Conservation (phyloP, 176 grass and related monocot species). For the Oryza glumipatula region DNA sequence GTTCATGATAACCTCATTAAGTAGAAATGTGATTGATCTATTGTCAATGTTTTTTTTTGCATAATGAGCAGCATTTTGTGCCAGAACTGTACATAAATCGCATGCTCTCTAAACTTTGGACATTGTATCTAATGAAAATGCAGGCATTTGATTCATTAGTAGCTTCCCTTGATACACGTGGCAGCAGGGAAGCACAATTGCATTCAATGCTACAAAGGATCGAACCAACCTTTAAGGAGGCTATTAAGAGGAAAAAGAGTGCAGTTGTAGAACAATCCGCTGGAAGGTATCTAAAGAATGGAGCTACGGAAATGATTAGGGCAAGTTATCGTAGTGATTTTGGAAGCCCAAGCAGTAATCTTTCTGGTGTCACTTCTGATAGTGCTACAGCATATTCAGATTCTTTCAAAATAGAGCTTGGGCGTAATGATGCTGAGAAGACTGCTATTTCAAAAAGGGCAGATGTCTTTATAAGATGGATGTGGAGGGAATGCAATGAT, state of each 20-base stretch:
- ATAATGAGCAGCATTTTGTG: neutral
- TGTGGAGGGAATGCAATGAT: constrained; percentile 84
- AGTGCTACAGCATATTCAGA: constrained; percentile 49
- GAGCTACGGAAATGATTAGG: constrained; percentile 53
- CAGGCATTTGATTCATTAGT: constrained; percentile 86
- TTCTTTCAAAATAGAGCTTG: constrained; percentile 86
- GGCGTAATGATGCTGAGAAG: constrained; percentile 72
- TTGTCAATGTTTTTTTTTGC: neutral
- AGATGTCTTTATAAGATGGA: constrained; percentile 75
- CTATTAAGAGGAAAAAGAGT: constrained; percentile 61
- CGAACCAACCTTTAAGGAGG: constrained; percentile 85
- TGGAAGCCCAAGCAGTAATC: constrained; percentile 60
- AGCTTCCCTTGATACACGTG: constrained; percentile 80
- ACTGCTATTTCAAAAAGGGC: constrained; percentile 69
- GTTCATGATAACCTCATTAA: neutral
- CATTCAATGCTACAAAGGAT: constrained; percentile 91
- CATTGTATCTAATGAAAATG: constrained; percentile 23
- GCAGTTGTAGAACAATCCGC: constrained; percentile 27
- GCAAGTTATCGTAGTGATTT: constrained; percentile 52
- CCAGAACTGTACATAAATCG: constrained; percentile 26
- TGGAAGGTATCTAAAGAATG: constrained; percentile 57
- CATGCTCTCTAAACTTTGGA: constrained; percentile 32
- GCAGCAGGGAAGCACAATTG: constrained; percentile 80
- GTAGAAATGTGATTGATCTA: constrained; percentile 13
- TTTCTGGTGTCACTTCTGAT: constrained; percentile 61